Base-by-base conservation (phyloP, 2,329 filamentous ascomycete genomes). In the Fusarium lateritium region DNA sequence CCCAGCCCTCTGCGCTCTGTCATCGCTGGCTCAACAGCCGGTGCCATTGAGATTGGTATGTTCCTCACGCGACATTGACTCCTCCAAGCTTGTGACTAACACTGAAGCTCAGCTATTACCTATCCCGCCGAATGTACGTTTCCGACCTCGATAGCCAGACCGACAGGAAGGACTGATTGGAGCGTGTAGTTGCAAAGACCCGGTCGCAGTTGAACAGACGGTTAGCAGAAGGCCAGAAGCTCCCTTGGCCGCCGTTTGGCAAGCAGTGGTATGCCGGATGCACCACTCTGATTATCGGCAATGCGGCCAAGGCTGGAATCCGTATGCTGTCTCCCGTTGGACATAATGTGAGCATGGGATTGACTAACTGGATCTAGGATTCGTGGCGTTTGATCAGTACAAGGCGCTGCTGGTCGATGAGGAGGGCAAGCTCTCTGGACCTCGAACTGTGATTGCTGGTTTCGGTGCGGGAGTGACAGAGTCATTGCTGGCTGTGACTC, bases 211-310 rank as follows among this genome's bases (percentile, higher is more conserved):
- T 99, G 76, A 99, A 99, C 80, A 89, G 91, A 72, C 89, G 91
- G 73, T 85, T 98, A 75, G 85, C 92, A 49, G 90, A 92, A 56
- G 91, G 91, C 46, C 85, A 97, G 84, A 98, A 97, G 83, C 87
- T 98, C 31, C 94, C 95, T 54, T 98, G 94, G 92, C 96, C 96
- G 43, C 93, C 93, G 13, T 98, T 98, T 76, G 96, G 96, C 49
- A 85, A 83, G 73, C 94, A 97, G 80, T 99, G 96, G 96, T 99
- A 99, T 80, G 95, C 96, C 14, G 96, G 96, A 38, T 99, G 96
- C 83, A 98, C 96, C 46, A 98, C 96, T 28, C 83, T 98, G 78
- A 97, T 99, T 62, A 94, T 98, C 72, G 96, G 96, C 65, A 99
- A 99, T 82, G 97, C 94, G 54, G 86, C 96, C 78, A 99, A 99